These are phyloP conservation scores for Leishmania turanica DNA, from an alignment of 208 protist species.

Conservation along the genomic window DNA sequence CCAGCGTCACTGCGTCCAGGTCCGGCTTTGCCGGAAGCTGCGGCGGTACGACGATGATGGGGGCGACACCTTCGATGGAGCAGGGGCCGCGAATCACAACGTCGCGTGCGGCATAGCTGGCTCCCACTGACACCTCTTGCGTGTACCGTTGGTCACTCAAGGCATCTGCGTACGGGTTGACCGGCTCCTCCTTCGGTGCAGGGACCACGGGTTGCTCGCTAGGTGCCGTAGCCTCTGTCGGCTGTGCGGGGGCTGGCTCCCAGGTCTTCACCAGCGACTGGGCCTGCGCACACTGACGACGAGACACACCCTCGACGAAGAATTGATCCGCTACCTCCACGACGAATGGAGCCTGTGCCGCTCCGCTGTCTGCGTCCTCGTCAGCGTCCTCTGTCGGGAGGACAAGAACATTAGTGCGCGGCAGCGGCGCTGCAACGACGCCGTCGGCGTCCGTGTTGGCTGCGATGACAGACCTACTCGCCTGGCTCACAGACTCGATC, in stretches of 20 bases:
- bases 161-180: slow-evolving; percentile 31
- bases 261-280: slow-evolving; percentile 18
- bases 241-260: not conserved
- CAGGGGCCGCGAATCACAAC: slow-evolving; percentile 48
- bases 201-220: not conserved
- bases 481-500: slow-evolving; percentile 57
- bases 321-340: slow-evolving; percentile 56
- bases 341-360: slow-evolving; percentile 13
- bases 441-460: slow-evolving; percentile 57
- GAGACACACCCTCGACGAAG: slow-evolving; percentile 54
- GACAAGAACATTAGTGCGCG: slow-evolving; percentile 69
- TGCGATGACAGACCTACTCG: slow-evolving; percentile 45
- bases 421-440: slow-evolving; percentile 42
- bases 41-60: slow-evolving; percentile 76
- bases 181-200: not conserved
- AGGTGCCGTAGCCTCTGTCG: not conserved
- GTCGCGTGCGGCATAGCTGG: slow-evolving; percentile 45
- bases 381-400: slow-evolving; percentile 29
- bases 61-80: slow-evolving; percentile 58
- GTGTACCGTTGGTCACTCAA: slow-evolving; percentile 22
- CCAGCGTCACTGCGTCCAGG: slow-evolving; percentile 21
- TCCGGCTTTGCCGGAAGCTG: slow-evolving; percentile 43
- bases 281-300: slow-evolving; percentile 21
- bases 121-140: slow-evolving; percentile 33
- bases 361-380: not conserved